Evolutionary conservation across 2,329 filamentous ascomycete genomes (phyloP).

Genomic region (Fusarium coicis): DNA sequence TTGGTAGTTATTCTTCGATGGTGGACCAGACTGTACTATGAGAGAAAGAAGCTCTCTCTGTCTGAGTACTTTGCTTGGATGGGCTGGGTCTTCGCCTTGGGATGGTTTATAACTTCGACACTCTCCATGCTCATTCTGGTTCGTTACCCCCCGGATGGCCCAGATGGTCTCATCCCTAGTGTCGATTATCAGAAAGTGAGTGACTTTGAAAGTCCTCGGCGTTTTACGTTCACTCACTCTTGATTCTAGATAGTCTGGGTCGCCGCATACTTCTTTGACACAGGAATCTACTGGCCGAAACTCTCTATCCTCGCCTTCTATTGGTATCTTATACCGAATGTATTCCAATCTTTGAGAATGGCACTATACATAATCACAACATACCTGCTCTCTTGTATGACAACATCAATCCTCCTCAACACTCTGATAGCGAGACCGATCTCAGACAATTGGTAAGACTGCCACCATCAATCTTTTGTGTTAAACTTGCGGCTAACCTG

Average conservation of each 20-base stretch:
- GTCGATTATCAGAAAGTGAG: neutral
- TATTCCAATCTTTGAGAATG: neutral
- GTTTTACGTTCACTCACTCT: neutral
- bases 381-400: neutral
- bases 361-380: neutral
- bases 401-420: neutral
- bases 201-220: neutral
- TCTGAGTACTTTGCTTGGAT: conserved; percentile 2
- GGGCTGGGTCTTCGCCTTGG: conserved; percentile 3
- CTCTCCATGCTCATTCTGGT: neutral
- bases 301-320: conserved; percentile 13
- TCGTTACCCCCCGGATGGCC: neutral
- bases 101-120: conserved; percentile 8
- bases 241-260: neutral
- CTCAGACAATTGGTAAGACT: conserved; percentile 11
- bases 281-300: conserved; percentile 11
- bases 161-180: neutral
- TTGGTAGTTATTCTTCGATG: neutral
- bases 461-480: fast-evolving
- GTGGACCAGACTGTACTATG: neutral
- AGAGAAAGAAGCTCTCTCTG: neutral
- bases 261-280: conserved; percentile 13
- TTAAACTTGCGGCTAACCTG: fast-evolving
- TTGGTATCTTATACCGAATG: conserved; percentile 13
- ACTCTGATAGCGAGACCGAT: neutral